These are phyloP conservation scores for Mycena vulgaris DNA, from an alignment of 768 basidiomycete genomes.

Conservation along the genomic window DNA sequence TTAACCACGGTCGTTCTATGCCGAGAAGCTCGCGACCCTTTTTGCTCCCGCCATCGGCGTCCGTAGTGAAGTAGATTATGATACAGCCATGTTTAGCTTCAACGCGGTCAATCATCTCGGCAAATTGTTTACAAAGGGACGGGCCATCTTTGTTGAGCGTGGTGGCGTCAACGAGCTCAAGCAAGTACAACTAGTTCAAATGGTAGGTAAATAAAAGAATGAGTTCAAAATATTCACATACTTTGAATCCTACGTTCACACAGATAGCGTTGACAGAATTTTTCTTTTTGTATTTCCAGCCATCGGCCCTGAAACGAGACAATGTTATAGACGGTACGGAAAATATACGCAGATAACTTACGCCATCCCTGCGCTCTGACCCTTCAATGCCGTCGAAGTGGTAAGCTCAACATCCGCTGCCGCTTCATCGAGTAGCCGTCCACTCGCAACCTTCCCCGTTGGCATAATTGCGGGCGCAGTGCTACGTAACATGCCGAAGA, in stretches of 20 bases:
- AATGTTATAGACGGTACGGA: not conserved
- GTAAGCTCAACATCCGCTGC: constrained; percentile 10
- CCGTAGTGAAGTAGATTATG: too few relatives aligned
- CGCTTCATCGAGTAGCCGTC: constrained; percentile 4
- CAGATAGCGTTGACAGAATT: constrained; percentile 11
- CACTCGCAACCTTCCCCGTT: not conserved
- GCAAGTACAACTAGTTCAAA: not conserved
- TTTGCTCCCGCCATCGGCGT: too few relatives aligned
- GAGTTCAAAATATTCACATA: not conserved
- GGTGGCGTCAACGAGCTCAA: too few relatives aligned
- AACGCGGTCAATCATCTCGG: too few relatives aligned
- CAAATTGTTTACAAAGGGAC: too few relatives aligned
- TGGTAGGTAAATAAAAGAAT: not conserved
- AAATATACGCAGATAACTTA: not conserved
- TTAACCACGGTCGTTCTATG: too few relatives aligned
- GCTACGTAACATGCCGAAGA: constrained; percentile 19
- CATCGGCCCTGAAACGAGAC: not conserved
- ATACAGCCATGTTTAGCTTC: too few relatives aligned
- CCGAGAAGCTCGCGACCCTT: too few relatives aligned
- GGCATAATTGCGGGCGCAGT: constrained; percentile 17
- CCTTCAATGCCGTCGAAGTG: not conserved
- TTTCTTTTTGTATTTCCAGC: constrained; percentile 6
- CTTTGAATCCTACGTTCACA: constrained; percentile 15
- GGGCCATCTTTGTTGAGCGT: too few relatives aligned
- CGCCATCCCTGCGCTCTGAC: not conserved